phyloP scores from a whole-genome alignment of 345 rosid genomes.

The Xanthoceras sorbifolium region DNA sequence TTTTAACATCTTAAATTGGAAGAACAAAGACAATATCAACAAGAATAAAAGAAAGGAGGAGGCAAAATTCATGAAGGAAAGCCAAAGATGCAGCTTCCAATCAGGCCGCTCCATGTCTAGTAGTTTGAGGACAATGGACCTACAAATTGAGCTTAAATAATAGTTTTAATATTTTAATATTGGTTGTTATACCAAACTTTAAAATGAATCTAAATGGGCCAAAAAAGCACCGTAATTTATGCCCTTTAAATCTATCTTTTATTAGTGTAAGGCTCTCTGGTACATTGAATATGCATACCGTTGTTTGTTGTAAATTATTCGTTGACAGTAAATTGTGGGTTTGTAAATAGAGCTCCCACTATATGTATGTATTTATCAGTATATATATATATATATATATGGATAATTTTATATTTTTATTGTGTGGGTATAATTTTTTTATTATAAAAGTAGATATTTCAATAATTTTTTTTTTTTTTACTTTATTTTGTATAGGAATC shows the following conservation, averaged over 20 bases:
- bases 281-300: neutral
- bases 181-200: neutral
- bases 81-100: neutral
- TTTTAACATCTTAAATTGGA: neutral
- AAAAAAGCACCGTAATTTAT: neutral
- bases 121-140: conserved; percentile 10
- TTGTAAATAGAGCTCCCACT: no score
- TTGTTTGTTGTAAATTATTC: no score
- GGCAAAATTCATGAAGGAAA: neutral
- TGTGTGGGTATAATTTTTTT: no score
- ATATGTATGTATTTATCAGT: no score
- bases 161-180: neutral
- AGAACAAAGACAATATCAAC: neutral
- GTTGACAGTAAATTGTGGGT: no score
- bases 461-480: no score
- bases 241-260: neutral
- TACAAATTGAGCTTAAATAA: neutral
- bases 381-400: no score
- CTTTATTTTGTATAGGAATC: no score
- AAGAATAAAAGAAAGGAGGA: neutral
- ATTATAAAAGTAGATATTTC: no score
- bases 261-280: neutral
- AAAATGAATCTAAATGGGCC: neutral
- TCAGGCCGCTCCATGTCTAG: neutral
- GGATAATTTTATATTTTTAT: no score